Percentiles rank a stretch among this genome's conserved stretches.
Conservation (phyloP, 805 yeast species). For the Nakazawaea ernobii region DNA sequence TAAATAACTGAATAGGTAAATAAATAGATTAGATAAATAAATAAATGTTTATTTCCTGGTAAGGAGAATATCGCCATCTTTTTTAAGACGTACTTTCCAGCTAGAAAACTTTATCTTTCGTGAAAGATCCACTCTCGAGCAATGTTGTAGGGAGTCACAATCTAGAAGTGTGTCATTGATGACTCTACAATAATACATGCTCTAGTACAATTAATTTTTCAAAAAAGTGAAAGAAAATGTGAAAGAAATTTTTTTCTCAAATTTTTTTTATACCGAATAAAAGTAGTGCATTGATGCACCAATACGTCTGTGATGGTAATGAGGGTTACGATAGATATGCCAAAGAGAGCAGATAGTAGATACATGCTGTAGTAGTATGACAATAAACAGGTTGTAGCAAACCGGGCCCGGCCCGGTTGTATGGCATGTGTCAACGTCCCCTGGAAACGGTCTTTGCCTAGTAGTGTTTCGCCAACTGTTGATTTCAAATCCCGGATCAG, state of each 20-base stretch:
- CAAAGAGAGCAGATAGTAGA: too few species aligned
- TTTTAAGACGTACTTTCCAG: conserved; percentile 10
- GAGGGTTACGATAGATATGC: too few species aligned
- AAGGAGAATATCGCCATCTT: conserved; percentile 11
- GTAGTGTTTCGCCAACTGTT: too few species aligned
- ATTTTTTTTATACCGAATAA: not conserved
- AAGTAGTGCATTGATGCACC: not conserved
- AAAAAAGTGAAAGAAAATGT: not conserved
- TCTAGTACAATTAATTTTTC: conserved; percentile 9
- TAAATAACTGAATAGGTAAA: not conserved
- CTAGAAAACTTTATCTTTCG: conserved; percentile 9
- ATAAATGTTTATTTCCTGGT: conserved; percentile 10
- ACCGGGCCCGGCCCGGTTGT: too few species aligned
- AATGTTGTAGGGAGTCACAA: conserved; percentile 12
- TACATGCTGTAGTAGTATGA: too few species aligned
- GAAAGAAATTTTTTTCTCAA: not conserved
- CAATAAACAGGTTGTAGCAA: too few species aligned
- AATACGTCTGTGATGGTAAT: too few species aligned
- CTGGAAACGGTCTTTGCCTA: too few species aligned
- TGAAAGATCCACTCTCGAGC: conserved; percentile 12
- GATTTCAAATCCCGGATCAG: too few species aligned
- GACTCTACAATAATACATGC: conserved; percentile 12
- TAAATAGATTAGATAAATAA: not conserved
- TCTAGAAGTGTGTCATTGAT: conserved; percentile 5
- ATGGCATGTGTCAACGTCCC: too few species aligned